Evolutionary conservation across 257 asterid species (phyloP).

Genomic region (Catharanthus roseus): DNA sequence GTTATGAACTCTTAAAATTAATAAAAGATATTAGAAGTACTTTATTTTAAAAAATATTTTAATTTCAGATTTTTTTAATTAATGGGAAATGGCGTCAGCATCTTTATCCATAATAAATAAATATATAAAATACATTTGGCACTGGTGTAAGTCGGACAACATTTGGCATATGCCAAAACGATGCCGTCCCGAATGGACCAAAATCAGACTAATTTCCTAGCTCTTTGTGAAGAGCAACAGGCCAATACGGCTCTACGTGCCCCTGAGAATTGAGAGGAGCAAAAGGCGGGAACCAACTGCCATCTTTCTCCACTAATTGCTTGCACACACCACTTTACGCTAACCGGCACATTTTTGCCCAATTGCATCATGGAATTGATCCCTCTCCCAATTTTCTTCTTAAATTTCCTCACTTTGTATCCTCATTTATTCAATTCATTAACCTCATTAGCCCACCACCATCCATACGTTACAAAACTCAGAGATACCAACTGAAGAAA

Average conservation of each 20-base stretch:
- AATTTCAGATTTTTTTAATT: too few relatives aligned
- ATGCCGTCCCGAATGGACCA: not conserved
- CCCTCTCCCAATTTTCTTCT: conserved; percentile 2
- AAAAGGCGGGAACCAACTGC: conserved; percentile 9
- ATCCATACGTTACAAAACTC: not conserved
- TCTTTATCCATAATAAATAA: too few relatives aligned
- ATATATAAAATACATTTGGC: too few relatives aligned
- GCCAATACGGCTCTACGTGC: not conserved
- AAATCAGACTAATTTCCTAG: too few relatives aligned
- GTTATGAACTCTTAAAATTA: too few relatives aligned
- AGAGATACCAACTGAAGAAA: not conserved
- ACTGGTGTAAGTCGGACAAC: too few relatives aligned
- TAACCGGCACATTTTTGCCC: not conserved
- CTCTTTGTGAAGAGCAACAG: too few relatives aligned
- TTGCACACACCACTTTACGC: not conserved
- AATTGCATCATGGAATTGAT: conserved; percentile 28
- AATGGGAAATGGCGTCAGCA: too few relatives aligned
- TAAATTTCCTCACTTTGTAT: not conserved
- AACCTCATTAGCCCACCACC: too few relatives aligned
- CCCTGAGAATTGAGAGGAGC: not conserved
- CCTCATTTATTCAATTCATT: not conserved
- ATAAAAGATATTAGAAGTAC: too few relatives aligned
- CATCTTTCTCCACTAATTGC: not conserved
- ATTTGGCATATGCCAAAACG: not conserved
- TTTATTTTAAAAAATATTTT: too few relatives aligned